Base-by-base conservation (phyloP, 805 yeast species). In the Clavispora carvajalis region DNA sequence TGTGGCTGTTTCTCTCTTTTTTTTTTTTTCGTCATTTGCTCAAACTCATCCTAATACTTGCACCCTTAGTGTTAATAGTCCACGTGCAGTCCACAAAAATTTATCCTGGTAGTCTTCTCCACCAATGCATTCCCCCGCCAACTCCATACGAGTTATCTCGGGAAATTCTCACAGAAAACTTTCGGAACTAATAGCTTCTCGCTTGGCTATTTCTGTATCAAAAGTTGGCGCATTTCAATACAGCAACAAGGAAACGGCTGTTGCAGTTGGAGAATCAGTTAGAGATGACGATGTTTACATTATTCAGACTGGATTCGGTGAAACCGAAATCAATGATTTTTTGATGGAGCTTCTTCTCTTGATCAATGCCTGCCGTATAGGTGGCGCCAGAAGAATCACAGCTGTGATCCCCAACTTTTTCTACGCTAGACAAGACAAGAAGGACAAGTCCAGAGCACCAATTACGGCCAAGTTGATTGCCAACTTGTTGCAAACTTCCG, bases 391-490 rank as follows among this genome's bases (percentile, higher is more conserved):
- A 58, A 74, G 91, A 46, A 85, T 91, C 57, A 90, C 97, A 1
- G 96, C 95, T 0, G 95, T 91, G 40, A 79, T 93, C 45, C 99
- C 99, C 36, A 86, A 84, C 63, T 91, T 90, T 68, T 96, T 97
- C 11, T 91, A 91, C 59, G 98, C 98, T 3, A 79, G 99, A 66
- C 99, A 91, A 63, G 99, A 91, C 65, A 85, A 90, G 63, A 91
- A 91, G 63, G 98, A 91, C 63, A 91, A 91, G 62, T 81, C 91
- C 34, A 76, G 99, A 54, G 98, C 97, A 8, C 96, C 98, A 22
- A 89, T 91, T 46, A 88, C 97, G 7, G 98, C 98, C 38, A 90
- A 91, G 60, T 71, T 91, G 46, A 79, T 91, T 65, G 98, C 98
- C 6, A 87, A 91, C 58, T 71, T 91, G 74, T 70, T 91, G 37